Percentiles rank a stretch among this genome's conserved stretches.
phyloP scores from a whole-genome alignment of 164 flowering plant species.

The Echeveria elegans region DNA sequence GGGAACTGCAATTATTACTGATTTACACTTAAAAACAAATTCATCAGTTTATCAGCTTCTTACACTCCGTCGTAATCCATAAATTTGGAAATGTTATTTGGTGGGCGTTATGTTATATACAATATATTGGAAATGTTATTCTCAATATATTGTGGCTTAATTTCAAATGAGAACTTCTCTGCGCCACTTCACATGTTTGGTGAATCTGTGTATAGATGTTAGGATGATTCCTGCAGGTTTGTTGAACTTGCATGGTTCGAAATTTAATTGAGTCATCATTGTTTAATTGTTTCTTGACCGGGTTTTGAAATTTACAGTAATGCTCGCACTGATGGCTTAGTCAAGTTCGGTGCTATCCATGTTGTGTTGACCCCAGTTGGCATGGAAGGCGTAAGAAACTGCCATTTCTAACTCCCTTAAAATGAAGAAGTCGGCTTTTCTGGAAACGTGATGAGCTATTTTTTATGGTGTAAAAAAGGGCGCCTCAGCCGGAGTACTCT shows the following conservation, averaged over 20 bases:
- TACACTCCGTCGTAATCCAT: slow-evolving; percentile 22
- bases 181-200: slow-evolving; percentile 76
- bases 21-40: not conserved
- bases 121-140: slow-evolving; percentile 85
- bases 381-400: slow-evolving; percentile 91
- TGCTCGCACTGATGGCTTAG: slow-evolving; percentile 49
- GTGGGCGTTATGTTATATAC: slow-evolving; percentile 90
- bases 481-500: no score
- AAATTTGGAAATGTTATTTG: slow-evolving; percentile 85
- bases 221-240: slow-evolving; percentile 72
- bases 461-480: no score
- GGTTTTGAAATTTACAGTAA: slow-evolving; percentile 31
- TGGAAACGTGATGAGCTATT: slow-evolving; percentile 74
- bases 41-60: not conserved
- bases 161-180: slow-evolving; percentile 88
- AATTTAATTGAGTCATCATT: not conserved
- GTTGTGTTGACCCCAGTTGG: slow-evolving; percentile 96
- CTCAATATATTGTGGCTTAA: slow-evolving; percentile 84
- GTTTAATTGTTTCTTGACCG: not conserved
- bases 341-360: slow-evolving; percentile 71
- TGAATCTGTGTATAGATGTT: slow-evolving; percentile 75
- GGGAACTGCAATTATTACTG: not conserved
- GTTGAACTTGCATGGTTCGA: no score
- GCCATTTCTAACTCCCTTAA: slow-evolving; percentile 89
- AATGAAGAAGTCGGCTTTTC: slow-evolving; percentile 92